Conservation (phyloP, 768 basidiomycete species). For the Boletus fagicola region DNA sequence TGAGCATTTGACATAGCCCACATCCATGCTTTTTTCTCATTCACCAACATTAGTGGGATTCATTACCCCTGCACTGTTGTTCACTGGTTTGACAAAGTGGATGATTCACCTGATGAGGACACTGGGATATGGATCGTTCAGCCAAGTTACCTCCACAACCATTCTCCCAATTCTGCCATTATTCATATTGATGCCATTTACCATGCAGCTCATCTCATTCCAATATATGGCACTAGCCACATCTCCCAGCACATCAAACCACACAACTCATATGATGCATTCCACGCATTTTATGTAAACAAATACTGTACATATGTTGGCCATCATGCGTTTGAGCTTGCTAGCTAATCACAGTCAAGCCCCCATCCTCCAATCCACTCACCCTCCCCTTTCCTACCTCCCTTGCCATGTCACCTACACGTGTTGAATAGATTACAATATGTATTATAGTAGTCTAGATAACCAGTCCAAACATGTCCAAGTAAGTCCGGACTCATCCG, state of each 20-base stretch:
- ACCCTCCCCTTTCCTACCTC: no score
- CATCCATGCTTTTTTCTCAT: no score
- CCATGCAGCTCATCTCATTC: neutral
- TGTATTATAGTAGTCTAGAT: no score
- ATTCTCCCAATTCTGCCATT: no score
- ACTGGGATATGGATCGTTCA: conserved; percentile 32
- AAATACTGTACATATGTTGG: neutral
- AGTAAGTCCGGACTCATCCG: no score
- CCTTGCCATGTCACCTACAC: no score
- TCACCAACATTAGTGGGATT: neutral
- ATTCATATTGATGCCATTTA: conserved; percentile 24
- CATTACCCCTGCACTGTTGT: neutral
- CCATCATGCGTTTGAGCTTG: neutral
- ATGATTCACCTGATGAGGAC: conserved; percentile 11
- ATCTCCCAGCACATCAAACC: neutral
- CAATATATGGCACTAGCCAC: neutral
- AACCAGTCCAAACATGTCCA: no score
- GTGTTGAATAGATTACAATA: no score
- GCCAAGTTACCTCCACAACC: conserved; percentile 4
- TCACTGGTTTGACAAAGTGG: neutral
- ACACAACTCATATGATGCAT: neutral
- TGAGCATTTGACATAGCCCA: no score
- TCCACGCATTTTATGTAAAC: neutral
- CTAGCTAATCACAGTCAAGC: neutral
- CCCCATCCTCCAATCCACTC: neutral